Percentiles rank a stretch among this genome's conserved stretches.
Conservation (phyloP, 2,329 filamentous ascomycete species). For the Thielaviopsis populi region DNA sequence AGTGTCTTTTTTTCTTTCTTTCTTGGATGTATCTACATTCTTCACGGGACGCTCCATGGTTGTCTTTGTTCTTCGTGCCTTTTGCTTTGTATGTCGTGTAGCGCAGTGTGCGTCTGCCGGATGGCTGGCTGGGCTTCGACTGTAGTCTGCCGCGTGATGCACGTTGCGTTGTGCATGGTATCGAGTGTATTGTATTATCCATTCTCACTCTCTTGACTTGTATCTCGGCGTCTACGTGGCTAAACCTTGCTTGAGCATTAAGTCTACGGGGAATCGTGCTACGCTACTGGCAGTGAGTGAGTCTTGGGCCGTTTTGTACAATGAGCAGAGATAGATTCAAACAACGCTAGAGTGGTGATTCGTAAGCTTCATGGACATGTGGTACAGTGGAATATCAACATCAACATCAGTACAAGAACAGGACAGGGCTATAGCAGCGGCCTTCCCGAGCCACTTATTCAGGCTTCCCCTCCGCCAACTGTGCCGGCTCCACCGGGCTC, state of each 20-base stretch:
- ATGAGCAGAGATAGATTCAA: not conserved
- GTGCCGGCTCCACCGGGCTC: not conserved
- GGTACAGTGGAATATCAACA: no score
- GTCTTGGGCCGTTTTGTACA: not conserved
- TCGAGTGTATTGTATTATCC: conserved; percentile 7
- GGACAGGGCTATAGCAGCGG: not conserved
- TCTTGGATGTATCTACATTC: not conserved
- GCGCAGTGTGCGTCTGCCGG: no score
- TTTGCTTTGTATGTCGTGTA: not conserved
- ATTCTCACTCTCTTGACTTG: not conserved
- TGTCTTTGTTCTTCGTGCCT: not conserved
- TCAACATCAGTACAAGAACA: not conserved
- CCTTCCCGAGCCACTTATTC: not conserved
- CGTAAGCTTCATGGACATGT: no score
- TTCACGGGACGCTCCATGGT: not conserved
- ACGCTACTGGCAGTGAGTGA: no score
- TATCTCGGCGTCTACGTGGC: no score
- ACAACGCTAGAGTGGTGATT: no score
- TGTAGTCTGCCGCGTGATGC: no score
- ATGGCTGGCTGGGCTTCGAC: no score
- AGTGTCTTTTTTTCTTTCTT: no score
- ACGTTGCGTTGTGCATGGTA: not conserved
- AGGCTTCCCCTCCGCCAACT: not conserved
- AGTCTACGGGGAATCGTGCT: no score
- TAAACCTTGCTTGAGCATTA: not conserved